Conservation (phyloP, 306 rosid genomes). For the Alnus glutinosa region DNA sequence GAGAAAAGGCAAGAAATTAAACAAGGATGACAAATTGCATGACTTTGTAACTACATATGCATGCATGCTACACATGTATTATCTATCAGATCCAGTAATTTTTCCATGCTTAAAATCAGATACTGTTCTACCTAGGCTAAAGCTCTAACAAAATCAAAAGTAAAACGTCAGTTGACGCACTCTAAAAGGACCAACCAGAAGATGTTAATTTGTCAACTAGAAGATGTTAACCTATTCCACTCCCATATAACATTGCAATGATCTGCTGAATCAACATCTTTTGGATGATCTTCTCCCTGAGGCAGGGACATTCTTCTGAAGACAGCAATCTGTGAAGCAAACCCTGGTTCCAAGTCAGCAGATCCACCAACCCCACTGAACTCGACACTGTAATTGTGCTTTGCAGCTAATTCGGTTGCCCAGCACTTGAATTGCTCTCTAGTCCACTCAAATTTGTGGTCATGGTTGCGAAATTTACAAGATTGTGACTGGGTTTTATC, state of each 20-base stretch:
- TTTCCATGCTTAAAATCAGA: not conserved
- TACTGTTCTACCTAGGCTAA: not conserved
- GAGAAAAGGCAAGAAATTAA: not conserved
- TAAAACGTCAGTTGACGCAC: not conserved
- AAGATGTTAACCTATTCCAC: constrained; percentile 42
- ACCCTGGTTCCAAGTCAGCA: constrained; percentile 82
- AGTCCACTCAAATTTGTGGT: constrained; percentile 98
- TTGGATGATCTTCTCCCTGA: constrained; percentile 22
- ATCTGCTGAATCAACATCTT: constrained; percentile 31
- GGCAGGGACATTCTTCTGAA: constrained; percentile 49
- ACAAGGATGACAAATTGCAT: not conserved
- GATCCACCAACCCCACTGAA: constrained; percentile 92
- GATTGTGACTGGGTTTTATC: constrained; percentile 60
- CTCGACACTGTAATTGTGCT: constrained; percentile 73
- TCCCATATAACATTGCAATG: constrained; percentile 61
- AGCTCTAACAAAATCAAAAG: not conserved
- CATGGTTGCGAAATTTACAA: constrained; percentile 87
- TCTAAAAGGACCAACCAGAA: constrained; percentile 18
- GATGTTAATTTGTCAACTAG: constrained; percentile 5
- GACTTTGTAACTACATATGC: not conserved
- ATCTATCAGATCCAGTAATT: not conserved
- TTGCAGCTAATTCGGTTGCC: constrained; percentile 71
- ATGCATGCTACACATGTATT: not conserved
- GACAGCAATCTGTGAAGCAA: constrained; percentile 97
- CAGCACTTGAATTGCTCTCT: constrained; percentile 76